Evolutionary conservation across 148 eudicot species (phyloP), one percentile per base, ranked within the genome.

Genomic region (Persicaria tinctoria): DNA sequence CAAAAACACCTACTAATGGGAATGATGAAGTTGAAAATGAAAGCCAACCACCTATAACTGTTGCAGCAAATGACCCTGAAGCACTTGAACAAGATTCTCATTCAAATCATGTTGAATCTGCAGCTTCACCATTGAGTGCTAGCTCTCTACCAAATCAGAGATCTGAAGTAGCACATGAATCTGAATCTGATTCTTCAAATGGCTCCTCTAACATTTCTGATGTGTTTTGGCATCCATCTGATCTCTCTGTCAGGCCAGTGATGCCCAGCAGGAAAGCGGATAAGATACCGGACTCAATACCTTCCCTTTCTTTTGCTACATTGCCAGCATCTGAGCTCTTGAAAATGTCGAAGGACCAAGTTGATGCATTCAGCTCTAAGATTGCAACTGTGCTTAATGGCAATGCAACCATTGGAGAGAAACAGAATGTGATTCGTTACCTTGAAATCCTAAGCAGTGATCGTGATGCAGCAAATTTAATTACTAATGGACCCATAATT

Each of bases 211-310:
- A 90, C 77, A 82, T 88, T 76, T 88, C 93, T 49, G 86, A 87
- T 75, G 87, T 96, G 81, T 81, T 92, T 76, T 96, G 99, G 99
- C 99, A 96, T 89, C 84, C 91, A 80, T 96, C 99, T 81, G 99
- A 96, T 83, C 92, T 92, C 77, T 89, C 99, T 47, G 99, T 96
- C 78, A 88, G 97, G 74, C 99, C 99, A 70, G 99, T 92, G 53
- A 96, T 96, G 99, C 97, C 97, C 45, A 88, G 90, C 80, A 88
- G 89, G 81, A 96, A 92, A 84, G 86, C 89, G 71, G 88, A 87
- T 77, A 96, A 90, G 85, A 78, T 77, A 76, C 76, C 85, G 76
- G 93, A 85, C 57, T 38, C 90, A 13, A 77, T 80, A 63, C 86
- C 87, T 75, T 81, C 91, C 27, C 90, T 96, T 78, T 89, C 97